Base-by-base conservation (phyloP, 1,284 basidiomycete species). In the Sporisorium sorghi region DNA sequence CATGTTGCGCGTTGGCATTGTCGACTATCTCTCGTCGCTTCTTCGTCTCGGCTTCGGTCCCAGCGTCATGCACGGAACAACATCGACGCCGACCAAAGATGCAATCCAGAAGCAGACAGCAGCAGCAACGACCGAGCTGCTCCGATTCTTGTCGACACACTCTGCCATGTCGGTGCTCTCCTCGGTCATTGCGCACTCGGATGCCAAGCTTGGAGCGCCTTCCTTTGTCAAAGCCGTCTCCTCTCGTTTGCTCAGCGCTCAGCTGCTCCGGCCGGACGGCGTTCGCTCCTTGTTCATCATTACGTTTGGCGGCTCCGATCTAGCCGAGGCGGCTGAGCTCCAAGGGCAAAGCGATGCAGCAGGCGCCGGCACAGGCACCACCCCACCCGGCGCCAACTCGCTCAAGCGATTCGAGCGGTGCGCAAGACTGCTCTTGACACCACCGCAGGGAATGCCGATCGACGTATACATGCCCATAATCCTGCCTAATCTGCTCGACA, bases 211-310 rank as follows among this genome's bases (percentile, higher is more conserved):
- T 0, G 61, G 62, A 28, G 58, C 66, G 8, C 74, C 78, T 15
- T 44, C 56, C 32, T 80, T 79, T 35, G 70, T 80, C 58, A 68
- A 63, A 32, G 14, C 72, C 5, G 39, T 63, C 12, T 72, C 77
- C 0, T 66, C 65, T n/a, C 70, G 78, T 12, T 61, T 84, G 37
- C 58, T 78, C 7, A 72, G 76, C 8, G 72, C 73, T 15, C 83
- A 83, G 57, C 76, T 84, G 2, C 56, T 83, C 9, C 54, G 83
- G 6, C 69, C 77, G 1, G 79, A 81, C n/a, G 83, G 81, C 12
- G 79, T 83, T 2, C 76, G 77, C 12, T 69, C 77, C 7, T 63
- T 82, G 9, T 60, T 82, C 28, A 67, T 79, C 51, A 78, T 63
- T 51, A 73, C 73, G 4, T 74, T 80, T 28, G 77, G 77, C 15